phyloP scores from a whole-genome alignment of 2,329 filamentous ascomycete genomes.

The Tolypocladium capitatum region DNA sequence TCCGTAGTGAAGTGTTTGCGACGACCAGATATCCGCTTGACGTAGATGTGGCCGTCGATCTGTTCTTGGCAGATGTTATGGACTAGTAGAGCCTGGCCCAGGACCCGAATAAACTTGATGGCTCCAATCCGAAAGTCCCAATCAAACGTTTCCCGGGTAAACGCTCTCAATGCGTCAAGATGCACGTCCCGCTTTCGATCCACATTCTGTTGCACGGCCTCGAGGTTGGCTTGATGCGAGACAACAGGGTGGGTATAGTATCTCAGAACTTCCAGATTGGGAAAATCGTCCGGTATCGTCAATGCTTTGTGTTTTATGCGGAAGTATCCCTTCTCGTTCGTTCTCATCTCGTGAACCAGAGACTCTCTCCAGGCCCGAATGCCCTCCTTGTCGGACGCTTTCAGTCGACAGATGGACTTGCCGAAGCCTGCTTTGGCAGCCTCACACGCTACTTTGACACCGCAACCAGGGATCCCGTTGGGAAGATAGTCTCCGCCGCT shows the following conservation, averaged over 20 bases:
- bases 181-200: conserved; percentile 12
- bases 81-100: conserved; percentile 64
- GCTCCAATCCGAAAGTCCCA: conserved; percentile 72
- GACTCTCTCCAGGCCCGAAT: conserved; percentile 58
- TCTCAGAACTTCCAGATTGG: conserved; percentile 61
- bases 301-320: conserved; percentile 60
- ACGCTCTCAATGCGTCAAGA: conserved; percentile 49
- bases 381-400: conserved; percentile 42
- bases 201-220: conserved; percentile 13
- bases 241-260: conserved; percentile 85
- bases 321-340: conserved; percentile 76
- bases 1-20: conserved; percentile 65
- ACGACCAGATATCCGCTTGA: conserved; percentile 54
- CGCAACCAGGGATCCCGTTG: conserved; percentile 76
- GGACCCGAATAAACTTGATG: conserved; percentile 67
- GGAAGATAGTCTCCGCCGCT: conserved; percentile 92
- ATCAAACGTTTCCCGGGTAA: conserved; percentile 68
- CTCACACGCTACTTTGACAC: conserved; percentile 77
- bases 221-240: conserved; percentile 43
- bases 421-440: conserved; percentile 85
- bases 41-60: conserved; percentile 27
- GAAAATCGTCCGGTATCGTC: conserved; percentile 67
- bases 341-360: conserved; percentile 61
- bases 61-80: conserved; percentile 31
- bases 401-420: conserved; percentile 54